Base-by-base conservation (phyloP, 1,284 basidiomycete genomes). In the Heimioporus punctisporus region DNA sequence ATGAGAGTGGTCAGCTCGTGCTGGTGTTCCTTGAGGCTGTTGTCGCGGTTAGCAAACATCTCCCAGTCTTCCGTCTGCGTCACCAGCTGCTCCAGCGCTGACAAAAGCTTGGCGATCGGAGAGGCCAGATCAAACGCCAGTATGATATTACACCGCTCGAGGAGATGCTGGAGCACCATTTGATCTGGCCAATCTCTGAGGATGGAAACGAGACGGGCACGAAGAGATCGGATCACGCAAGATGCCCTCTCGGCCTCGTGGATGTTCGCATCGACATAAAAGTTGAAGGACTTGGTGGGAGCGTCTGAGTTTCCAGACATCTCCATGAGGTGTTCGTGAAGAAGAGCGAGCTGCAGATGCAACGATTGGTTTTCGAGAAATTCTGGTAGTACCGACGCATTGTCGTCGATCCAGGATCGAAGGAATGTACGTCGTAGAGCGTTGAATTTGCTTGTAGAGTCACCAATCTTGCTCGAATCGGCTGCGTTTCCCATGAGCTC, bases 11-110 rank as follows among this genome's bases (percentile, higher is more conserved):
- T 90, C 28, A 98, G 73, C 14, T 78, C 78, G 26, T 85, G 80
- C 55, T 89, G 92, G 64, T 92, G 80, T 1, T 68, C 57, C 62
- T 83, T 85, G 55, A 99, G 81, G 25, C 87, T 88, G 65, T 96
- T 98, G 47, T 91, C 87, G 25, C 84, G 81, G 72, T 95, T 96
- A 14, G 97, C 90, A 64, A 93, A 99, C 63, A 89, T 88, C 70
- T 99, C 95, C 97, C 97, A 99, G 68, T 99, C 97, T 58, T 97
- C 93, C 12, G 88, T 93, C 60, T 97, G 93, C 43, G 89, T 66
- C 3, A 99, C 76, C 14, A 99, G 77, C 58, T 92, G 90, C 71
- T 99, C 97, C 43, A 98, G 70, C 4, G 90, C 88, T 0, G 93
- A 83, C 21, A 99, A 81, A 23, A 97, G 75, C 66, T 88, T 90